These are phyloP conservation scores for Cenchrus americanus DNA, from an alignment of 176 grass and related monocot genomes.

Conservation along the genomic window DNA sequence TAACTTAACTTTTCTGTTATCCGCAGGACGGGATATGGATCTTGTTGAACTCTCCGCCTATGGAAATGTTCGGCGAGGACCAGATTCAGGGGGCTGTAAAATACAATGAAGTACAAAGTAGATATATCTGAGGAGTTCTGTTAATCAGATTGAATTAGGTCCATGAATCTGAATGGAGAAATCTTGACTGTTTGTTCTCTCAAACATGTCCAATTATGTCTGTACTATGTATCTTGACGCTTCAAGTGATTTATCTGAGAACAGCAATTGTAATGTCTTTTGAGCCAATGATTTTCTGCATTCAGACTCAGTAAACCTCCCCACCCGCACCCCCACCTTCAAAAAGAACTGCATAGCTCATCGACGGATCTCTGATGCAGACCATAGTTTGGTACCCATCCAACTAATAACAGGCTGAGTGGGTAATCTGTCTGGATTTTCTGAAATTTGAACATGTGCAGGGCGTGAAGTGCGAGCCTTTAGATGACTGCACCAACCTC, in stretches of 20 bases:
- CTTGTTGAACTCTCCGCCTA: conserved; percentile 89
- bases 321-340: neutral
- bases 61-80: conserved; percentile 79
- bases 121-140: conserved; percentile 25
- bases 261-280: conserved; percentile 21
- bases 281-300: conserved; percentile 6
- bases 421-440: neutral
- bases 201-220: conserved; percentile 2
- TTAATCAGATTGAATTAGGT: conserved; percentile 27
- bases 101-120: conserved; percentile 74
- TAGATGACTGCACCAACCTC: neutral
- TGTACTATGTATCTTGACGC: conserved; percentile 44
- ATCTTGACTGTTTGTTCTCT: conserved; percentile 30
- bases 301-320: neutral
- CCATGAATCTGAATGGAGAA: conserved; percentile 19
- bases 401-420: neutral
- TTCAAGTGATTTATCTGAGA: conserved; percentile 37
- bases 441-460: neutral
- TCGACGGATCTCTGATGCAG: neutral
- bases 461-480: neutral
- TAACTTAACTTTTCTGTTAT: conserved; percentile 38
- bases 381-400: neutral
- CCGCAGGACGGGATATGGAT: conserved; percentile 90
- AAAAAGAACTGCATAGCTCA: neutral
- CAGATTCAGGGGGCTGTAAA: conserved; percentile 86